These are phyloP conservation scores for Aspergillus brasiliensis DNA, from an alignment of 2,329 filamentous ascomycete species.

Conservation along the genomic window DNA sequence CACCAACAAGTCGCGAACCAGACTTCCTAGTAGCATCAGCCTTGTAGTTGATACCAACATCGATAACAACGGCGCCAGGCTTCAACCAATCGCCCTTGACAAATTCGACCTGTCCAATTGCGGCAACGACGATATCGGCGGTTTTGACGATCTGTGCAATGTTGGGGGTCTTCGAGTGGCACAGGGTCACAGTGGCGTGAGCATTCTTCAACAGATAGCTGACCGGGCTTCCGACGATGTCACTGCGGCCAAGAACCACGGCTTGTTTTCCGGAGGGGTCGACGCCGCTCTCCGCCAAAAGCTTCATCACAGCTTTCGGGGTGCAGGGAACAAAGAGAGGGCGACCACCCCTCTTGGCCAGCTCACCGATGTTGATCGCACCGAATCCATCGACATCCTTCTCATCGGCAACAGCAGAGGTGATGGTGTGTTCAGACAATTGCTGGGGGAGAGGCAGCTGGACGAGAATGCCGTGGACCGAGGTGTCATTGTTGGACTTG, in stretches of 20 bases:
- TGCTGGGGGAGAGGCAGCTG: conserved; percentile 88
- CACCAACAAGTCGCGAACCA: conserved; percentile 86
- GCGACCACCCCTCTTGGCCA: conserved; percentile 89
- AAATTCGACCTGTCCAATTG: conserved; percentile 83
- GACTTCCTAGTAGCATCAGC: conserved; percentile 88
- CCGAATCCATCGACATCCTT: conserved; percentile 99
- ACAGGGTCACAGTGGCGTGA: conserved; percentile 93
- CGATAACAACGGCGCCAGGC: conserved; percentile 90
- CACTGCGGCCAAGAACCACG: conserved; percentile 90
- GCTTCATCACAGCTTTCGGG: conserved; percentile 93
- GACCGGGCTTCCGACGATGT: conserved; percentile 96
- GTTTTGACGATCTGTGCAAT: conserved; percentile 73
- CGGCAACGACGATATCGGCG: conserved; percentile 88
- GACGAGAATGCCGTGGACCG: conserved; percentile 88
- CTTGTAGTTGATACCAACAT: conserved; percentile 96
- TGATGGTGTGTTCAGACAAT: conserved; percentile 87
- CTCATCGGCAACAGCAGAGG: conserved; percentile 84
- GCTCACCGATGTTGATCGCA: conserved; percentile 88
- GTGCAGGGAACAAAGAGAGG: conserved; percentile 94
- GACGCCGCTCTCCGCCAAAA: conserved; percentile 81
- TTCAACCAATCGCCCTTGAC: conserved; percentile 97
- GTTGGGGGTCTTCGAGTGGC: conserved; percentile 83
- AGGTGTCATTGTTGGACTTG: conserved; percentile 80
- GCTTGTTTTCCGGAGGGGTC: conserved; percentile 87
- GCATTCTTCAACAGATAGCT: conserved; percentile 95